A percentile compares a stretch with the other conserved stretches of the same genome.
These are phyloP conservation scores for Nicotiana knightiana DNA, from an alignment of 257 asterid genomes.

Conservation along the genomic window DNA sequence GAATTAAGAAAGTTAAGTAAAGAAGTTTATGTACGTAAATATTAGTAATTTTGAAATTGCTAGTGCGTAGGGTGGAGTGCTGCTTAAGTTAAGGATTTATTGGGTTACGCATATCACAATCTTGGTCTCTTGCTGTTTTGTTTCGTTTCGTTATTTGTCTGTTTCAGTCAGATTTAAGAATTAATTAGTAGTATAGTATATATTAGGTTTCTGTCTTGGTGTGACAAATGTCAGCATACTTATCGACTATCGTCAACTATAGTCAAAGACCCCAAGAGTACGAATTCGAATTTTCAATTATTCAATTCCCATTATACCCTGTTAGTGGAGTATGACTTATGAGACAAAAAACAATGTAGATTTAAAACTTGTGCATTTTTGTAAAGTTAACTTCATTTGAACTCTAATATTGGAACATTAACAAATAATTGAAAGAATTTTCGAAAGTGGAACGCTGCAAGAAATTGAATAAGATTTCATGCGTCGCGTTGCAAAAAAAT, in stretches of 20 bases:
- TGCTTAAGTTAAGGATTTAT: not conserved
- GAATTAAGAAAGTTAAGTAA: too few species aligned
- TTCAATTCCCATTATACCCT: not conserved
- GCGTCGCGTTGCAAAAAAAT: too few species aligned
- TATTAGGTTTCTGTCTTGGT: not conserved
- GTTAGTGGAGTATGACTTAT: not conserved
- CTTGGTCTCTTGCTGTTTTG: not conserved
- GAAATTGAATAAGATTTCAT: too few species aligned
- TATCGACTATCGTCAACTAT: not conserved
- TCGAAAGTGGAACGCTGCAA: too few species aligned
- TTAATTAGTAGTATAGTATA: not conserved
- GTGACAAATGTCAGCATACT: not conserved
- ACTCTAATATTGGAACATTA: too few species aligned
- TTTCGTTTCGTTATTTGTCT: not conserved
- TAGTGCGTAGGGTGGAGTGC: conserved; percentile 18
- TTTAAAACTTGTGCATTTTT: too few species aligned
- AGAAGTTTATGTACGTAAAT: not conserved
- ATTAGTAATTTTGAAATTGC: conserved; percentile 6
- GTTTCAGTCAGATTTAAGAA: not conserved
- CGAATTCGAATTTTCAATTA: not conserved
- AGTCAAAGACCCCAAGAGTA: not conserved
- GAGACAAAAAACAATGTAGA: too few species aligned
- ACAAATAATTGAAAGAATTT: too few species aligned
- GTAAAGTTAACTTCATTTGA: too few species aligned
- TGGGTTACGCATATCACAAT: not conserved